Evolutionary conservation across 768 basidiomycete genomes (phyloP).

Genomic region (Omphalotus guepiniiformis): DNA sequence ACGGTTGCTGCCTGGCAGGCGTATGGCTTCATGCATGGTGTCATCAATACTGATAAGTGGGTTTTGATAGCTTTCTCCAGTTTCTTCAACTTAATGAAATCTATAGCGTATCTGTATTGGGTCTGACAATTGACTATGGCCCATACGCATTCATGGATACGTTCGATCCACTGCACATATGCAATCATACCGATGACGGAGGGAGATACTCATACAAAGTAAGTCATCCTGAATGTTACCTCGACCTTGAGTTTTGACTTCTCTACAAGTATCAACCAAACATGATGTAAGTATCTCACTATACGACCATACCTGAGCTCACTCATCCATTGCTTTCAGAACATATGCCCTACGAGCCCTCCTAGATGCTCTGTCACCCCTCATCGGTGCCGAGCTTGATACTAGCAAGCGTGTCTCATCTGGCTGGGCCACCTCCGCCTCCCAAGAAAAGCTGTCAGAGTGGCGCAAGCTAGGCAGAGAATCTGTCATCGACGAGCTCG

Average conservation of each 20-base stretch:
- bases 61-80: constrained; percentile 13
- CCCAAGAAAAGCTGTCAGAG: constrained; percentile 48
- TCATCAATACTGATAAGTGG: constrained; percentile 96
- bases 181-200: constrained; percentile 81
- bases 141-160: constrained; percentile 97
- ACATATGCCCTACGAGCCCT: constrained; percentile 77
- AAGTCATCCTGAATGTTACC: constrained; percentile 23
- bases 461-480: constrained; percentile 61
- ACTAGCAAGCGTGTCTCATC: constrained; percentile 43
- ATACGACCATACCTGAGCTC: not conserved
- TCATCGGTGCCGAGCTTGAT: constrained; percentile 80
- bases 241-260: not conserved
- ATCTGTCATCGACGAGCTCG: constrained; percentile 54
- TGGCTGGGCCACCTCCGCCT: constrained; percentile 61
- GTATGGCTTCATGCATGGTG: constrained; percentile 92
- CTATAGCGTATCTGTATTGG: constrained; percentile 66
- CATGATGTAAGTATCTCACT: constrained; percentile 57
- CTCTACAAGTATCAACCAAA: constrained; percentile 65
- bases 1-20: constrained; percentile 98
- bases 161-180: constrained; percentile 80
- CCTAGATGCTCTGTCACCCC: constrained; percentile 71
- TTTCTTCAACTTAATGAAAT: not conserved
- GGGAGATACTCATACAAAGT: constrained; percentile 75
- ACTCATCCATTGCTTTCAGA: constrained; percentile 30
- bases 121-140: constrained; percentile 78